Conservation (phyloP, 2,329 filamentous ascomycete species). For the Colletotrichum somersetense region DNA sequence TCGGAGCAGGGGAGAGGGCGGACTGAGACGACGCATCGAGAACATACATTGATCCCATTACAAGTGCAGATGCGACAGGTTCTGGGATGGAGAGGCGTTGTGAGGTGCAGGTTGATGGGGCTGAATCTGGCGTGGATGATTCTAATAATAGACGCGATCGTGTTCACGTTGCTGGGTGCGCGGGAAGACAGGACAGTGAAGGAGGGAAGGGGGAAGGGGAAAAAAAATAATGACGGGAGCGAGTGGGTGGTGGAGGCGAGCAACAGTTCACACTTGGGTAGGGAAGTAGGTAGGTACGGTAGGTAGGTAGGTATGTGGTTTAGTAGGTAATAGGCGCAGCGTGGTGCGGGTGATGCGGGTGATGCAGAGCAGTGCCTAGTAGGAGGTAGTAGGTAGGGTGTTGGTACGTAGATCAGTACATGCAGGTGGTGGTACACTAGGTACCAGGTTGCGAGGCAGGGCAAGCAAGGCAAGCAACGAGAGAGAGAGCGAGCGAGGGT, state of each 20-base stretch:
- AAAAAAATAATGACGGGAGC: conserved; percentile 20
- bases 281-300: background rate
- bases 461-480: conserved; percentile 1
- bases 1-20: conserved; percentile 35
- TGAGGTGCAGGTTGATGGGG: conserved; percentile 58
- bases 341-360: background rate
- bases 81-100: conserved; percentile 48
- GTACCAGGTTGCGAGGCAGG: conserved; percentile 18
- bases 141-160: conserved; percentile 65
- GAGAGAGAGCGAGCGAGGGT: background rate
- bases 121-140: conserved; percentile 64
- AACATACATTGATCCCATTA: conserved; percentile 44
- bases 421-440: background rate
- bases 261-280: conserved; percentile 27
- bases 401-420: background rate
- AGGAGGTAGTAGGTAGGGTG: too few species aligned
- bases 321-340: background rate
- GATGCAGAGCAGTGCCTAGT: background rate
- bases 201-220: conserved; percentile 43
- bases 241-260: conserved; percentile 30
- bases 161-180: conserved; percentile 53
- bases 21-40: conserved; percentile 27
- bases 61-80: conserved; percentile 42
- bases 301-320: too few species aligned
- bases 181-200: conserved; percentile 44